A percentile compares a stretch with the other conserved stretches of the same genome.
Conservation (phyloP, 1,139 yeast species). For the Pichia sp. region DNA sequence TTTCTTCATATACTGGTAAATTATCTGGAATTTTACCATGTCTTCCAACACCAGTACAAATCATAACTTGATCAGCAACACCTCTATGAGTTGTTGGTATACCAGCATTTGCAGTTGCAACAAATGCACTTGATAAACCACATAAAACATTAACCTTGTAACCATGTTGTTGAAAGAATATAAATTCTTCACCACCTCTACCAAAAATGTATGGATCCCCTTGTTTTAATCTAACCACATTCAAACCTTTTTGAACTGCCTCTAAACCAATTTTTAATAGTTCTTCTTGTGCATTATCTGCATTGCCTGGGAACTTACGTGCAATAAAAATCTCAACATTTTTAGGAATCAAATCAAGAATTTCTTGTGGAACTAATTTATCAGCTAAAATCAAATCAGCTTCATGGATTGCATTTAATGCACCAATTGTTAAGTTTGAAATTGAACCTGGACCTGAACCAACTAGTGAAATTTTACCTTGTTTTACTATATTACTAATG, state of each 20-base stretch:
- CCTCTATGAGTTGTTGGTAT: slow-evolving; percentile 93
- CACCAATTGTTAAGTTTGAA: slow-evolving; percentile 77
- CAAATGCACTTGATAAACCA: slow-evolving; percentile 85
- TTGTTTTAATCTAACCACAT: slow-evolving; percentile 86
- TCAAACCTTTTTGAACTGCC: slow-evolving; percentile 57
- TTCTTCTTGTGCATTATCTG: slow-evolving; percentile 89
- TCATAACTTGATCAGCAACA: slow-evolving; percentile 84
- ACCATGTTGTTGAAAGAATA: slow-evolving; percentile 63
- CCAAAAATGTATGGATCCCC: slow-evolving; percentile 98
- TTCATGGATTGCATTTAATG: slow-evolving; percentile 67
- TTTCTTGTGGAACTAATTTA: slow-evolving; percentile 86
- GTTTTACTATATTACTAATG: slow-evolving; percentile 11
- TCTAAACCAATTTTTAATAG: slow-evolving; percentile 63
- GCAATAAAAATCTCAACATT: slow-evolving; percentile 78
- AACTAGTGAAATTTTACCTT: slow-evolving; percentile 67
- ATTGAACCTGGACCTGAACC: slow-evolving; percentile 96
- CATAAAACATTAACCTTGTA: slow-evolving; percentile 70
- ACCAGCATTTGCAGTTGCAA: slow-evolving; percentile 79
- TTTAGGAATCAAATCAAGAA: slow-evolving; percentile 71
- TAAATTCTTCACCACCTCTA: slow-evolving; percentile 90
- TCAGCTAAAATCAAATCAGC: slow-evolving; percentile 89
- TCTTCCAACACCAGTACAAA: slow-evolving; percentile 94
- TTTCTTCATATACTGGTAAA: slow-evolving; percentile 63
- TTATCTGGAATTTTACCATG: slow-evolving; percentile 69
- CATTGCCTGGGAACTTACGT: slow-evolving; percentile 93